phyloP scores from a whole-genome alignment of 441 rosid genomes.

The Viola pubescens region DNA sequence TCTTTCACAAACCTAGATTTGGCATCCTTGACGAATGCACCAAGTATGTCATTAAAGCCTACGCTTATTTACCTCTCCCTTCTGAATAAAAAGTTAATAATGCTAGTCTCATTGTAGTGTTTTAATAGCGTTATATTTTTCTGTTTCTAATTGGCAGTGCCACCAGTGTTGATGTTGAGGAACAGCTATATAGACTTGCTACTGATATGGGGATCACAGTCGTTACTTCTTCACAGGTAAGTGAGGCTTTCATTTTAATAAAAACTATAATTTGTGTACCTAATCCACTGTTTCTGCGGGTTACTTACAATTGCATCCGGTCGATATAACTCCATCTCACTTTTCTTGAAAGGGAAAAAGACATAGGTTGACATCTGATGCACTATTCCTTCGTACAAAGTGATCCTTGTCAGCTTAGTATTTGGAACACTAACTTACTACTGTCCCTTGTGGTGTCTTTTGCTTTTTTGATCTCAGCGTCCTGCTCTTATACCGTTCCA shows the following conservation, averaged over 20 bases:
- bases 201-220: constrained; percentile 82
- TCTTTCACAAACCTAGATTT: constrained; percentile 91
- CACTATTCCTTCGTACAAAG: not conserved
- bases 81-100: not conserved
- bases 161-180: constrained; percentile 97
- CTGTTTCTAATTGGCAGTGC: constrained; percentile 41
- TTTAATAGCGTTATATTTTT: not conserved
- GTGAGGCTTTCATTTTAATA: constrained; percentile 11
- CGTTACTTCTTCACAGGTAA: constrained; percentile 94
- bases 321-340: not conserved
- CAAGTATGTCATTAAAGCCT: constrained; percentile 48
- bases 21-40: constrained; percentile 99
- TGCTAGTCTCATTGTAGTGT: not conserved
- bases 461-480: constrained; percentile 43
- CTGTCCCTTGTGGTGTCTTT: not conserved
- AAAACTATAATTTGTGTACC: not conserved
- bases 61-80: not conserved
- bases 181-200: constrained; percentile 90
- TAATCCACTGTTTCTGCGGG: not conserved
- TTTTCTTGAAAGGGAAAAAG: not conserved
- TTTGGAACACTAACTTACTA: not conserved
- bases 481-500: constrained; percentile 96
- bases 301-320: not conserved
- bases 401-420: not conserved
- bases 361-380: not conserved